Base-by-base conservation (phyloP, 225 moss, liverwort and hornwort genomes). In the Polytrichum commune region DNA sequence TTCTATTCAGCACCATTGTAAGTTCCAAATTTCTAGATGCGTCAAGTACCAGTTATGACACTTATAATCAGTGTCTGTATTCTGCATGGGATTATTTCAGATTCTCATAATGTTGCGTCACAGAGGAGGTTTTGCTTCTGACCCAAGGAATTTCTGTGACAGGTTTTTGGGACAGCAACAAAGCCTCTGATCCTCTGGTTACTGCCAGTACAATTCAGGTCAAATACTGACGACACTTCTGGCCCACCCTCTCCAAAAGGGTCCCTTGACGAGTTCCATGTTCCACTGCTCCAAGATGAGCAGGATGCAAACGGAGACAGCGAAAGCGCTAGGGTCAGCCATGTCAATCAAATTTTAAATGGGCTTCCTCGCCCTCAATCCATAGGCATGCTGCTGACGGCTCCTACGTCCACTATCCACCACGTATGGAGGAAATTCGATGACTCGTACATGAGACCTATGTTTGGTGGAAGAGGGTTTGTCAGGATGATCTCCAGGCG, bases 381-480 rank as follows among this genome's bases (percentile, higher is more conserved):
- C 6, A 29, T 95, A 35, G 79, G 87, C 27, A 74, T 82, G 78
- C 70, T 98, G 33, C 73, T 98, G 23, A 77, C 82, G 16, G 91
- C 97, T 27, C 88, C 97, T 5, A 91, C 87, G 19, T 95, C 95
- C 29, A 84, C 84, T 55, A 86, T 98, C 65, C 98, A 98, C 62
- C 74, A 81, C 20, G 20, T 83, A 0, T 98, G 95, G 98, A 77
- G 98, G 54, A 83, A 75, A 62, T 91, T 98, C 27, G 98, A 98
- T 70, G 80, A 95, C 68, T 64, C 88, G 7, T 93, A 90, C 0
- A 93, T 98, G 98, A 91, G 98, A 69, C 98, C 98, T 69, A 72
- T 78, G 16, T 98, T 98, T 75, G 95, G 98, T 27, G 95, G 98
- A 18, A 69, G 93, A 76, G 95, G 95, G 0, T 93, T 87, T 69